A percentile compares a stretch with the other conserved stretches of the same genome.
Evolutionary conservation across 257 asterid genomes (phyloP).

Genomic region (Nicotiana otophora): DNA sequence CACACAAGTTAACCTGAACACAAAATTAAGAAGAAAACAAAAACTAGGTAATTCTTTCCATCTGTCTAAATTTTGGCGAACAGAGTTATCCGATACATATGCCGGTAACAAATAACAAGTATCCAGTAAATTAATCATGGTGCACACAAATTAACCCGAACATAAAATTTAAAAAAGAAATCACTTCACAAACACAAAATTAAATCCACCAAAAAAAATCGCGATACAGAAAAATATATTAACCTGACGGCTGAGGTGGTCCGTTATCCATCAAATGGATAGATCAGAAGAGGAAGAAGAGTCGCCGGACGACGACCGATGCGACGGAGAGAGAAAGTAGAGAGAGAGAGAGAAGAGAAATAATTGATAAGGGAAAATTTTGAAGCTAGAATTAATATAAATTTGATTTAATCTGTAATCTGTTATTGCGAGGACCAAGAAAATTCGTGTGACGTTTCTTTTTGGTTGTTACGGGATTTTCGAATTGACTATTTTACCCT

Average conservation of each 20-base stretch:
- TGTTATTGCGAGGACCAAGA: background rate
- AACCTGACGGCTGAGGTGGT: background rate
- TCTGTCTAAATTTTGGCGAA: too few species aligned
- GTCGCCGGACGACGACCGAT: conserved; percentile 2
- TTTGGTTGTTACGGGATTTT: background rate
- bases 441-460: background rate
- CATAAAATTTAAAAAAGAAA: background rate
- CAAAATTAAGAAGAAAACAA: too few species aligned
- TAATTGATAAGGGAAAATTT: background rate
- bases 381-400: background rate
- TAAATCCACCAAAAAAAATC: background rate
- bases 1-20: too few species aligned
- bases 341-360: background rate
- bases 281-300: background rate
- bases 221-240: background rate
- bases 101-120: too few species aligned
- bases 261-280: conserved; percentile 1
- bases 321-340: background rate
- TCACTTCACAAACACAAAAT: background rate
- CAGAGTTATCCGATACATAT: too few species aligned
- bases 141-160: background rate
- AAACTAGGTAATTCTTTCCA: too few species aligned
- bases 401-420: background rate
- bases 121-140: too few species aligned
- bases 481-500: background rate